Percentiles rank a stretch among this genome's conserved stretches.
Conservation (phyloP, 2,329 filamentous ascomycete genomes). For the Acephala macrosclerotiorum region DNA sequence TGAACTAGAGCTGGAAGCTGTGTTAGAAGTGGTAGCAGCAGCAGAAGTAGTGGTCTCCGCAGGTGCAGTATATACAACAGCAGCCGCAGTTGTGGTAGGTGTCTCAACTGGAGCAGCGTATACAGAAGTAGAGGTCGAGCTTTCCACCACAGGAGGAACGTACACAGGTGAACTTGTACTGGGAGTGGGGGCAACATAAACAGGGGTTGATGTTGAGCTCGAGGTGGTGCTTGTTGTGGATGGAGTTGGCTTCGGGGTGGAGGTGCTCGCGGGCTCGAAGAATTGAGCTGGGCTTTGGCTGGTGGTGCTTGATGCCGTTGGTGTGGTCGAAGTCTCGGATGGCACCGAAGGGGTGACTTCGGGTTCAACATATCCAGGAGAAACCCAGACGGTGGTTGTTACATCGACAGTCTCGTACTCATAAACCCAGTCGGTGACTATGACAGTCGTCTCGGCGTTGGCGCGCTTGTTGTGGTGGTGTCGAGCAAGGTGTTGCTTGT, state of each 20-base stretch:
- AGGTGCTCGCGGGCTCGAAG: slow-evolving; percentile 29
- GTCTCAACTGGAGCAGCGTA: slow-evolving; percentile 20
- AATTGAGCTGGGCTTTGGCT: slow-evolving; percentile 28
- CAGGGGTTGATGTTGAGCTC: slow-evolving; percentile 11
- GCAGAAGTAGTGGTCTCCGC: slow-evolving; percentile 21
- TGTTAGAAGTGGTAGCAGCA: slow-evolving; percentile 22
- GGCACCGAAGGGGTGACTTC: slow-evolving; percentile 17
- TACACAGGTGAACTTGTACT: slow-evolving; percentile 39
- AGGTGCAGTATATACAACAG: slow-evolving; percentile 24
- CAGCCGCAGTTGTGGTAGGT: slow-evolving; percentile 14
- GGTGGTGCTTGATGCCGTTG: slow-evolving; percentile 15
- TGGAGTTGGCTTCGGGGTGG: slow-evolving; percentile 19
- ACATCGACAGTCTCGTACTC: slow-evolving; percentile 54
- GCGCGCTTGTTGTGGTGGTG: slow-evolving; percentile 39
- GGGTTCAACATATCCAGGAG: slow-evolving; percentile 35
- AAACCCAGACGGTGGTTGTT: slow-evolving; percentile 51
- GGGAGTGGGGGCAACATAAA: slow-evolving; percentile 29
- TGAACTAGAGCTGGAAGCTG: slow-evolving; percentile 37
- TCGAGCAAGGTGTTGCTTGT: slow-evolving; percentile 42
- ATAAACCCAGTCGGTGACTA: slow-evolving; percentile 55
- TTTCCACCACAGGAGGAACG: slow-evolving; percentile 25
- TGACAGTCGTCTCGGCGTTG: slow-evolving; percentile 48
- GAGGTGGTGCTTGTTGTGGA: slow-evolving; percentile 17
- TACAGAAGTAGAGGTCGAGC: background rate
- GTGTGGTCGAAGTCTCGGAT: slow-evolving; percentile 20